Evolutionary conservation across 2,329 filamentous ascomycete genomes (phyloP), one percentile per base, ranked within the genome.

Genomic region (Incumbomyces delicatus): DNA sequence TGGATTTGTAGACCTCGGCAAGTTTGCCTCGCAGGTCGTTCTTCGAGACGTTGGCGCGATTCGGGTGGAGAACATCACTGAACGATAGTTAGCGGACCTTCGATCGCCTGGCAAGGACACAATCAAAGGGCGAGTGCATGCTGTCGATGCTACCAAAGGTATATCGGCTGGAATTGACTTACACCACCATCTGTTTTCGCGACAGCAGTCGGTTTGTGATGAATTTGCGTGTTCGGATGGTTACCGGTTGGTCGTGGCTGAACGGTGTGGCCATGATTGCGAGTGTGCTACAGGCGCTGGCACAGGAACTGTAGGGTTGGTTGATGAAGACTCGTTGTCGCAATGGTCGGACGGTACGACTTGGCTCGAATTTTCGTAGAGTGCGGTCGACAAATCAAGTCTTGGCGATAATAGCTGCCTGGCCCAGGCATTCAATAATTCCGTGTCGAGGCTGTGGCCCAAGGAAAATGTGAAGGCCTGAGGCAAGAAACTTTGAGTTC

Each of bases 181-280:
- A 95, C 90, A 95, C 86, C 76, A 95, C 90, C 87, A 96, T 95
- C 84, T 96, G 90, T 82, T 94, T 95, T 73, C 90, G 86, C 72
- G 85, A 87, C 70, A 98, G 84, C 69, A 98, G 87, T 73, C 92
- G 87, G 83, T 98, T 98, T 79, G 89, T 87, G 77, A 96, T 94
- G 86, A 98, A 98, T 81, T 96, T 96, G 86, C 92, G 90, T 75
- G 92, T 98, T 78, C 92, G 82, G 76, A 89, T 76, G 66, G 84
- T 88, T 70, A 88, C 83, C 68, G 83, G 66, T 62, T 67, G 73
- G 70, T 87, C 83, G 32, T 18, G 27, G 43, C 35, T 46, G 30
- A 35, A 13, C 7, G 44, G 36, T 20, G 44, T 40, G 75, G 89
- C 85, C 90, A 95, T 95, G 73, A 74, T 94, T 77, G 75, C 75